phyloP scores from a whole-genome alignment of 169 alveolate species.

The Plasmodium sp. region DNA sequence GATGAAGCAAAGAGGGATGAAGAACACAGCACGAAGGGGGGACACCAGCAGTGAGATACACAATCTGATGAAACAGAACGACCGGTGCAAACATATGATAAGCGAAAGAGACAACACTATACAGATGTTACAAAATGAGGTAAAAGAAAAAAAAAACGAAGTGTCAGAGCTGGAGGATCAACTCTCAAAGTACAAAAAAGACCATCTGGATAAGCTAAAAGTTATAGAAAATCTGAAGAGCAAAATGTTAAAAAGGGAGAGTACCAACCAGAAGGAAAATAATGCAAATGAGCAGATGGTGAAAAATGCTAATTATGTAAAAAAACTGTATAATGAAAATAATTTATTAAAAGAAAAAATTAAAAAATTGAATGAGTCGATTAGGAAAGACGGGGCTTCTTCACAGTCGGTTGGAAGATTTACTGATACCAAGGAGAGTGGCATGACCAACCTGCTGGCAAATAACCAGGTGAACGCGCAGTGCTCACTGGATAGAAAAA shows the following conservation, averaged over 20 bases:
- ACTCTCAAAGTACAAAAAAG: slow-evolving; percentile 25
- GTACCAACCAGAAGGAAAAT: neutral
- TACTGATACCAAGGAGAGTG: neutral
- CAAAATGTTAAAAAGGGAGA: slow-evolving; percentile 21
- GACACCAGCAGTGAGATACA: neutral
- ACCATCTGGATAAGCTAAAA: slow-evolving; percentile 21
- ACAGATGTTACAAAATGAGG: slow-evolving; percentile 19
- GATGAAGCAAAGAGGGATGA: neutral
- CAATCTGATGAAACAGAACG: slow-evolving; percentile 12
- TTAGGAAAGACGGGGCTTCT: neutral
- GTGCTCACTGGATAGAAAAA: neutral
- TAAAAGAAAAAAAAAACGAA: neutral
- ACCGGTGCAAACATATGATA: slow-evolving; percentile 24
- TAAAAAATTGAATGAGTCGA: slow-evolving; percentile 19
- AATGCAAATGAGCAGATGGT: neutral
- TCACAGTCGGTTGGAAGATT: neutral
- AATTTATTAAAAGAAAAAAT: slow-evolving; percentile 58
- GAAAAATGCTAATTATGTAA: slow-evolving; percentile 54
- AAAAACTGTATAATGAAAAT: slow-evolving; percentile 61
- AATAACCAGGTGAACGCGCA: neutral
- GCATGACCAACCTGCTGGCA: neutral
- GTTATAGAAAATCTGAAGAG: slow-evolving; percentile 25
- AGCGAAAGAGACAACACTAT: slow-evolving; percentile 23
- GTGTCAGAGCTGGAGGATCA: slow-evolving; percentile 7
- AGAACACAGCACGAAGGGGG: neutral